A percentile compares a stretch with the other conserved stretches of the same genome.
These are phyloP conservation scores for Eudorina sp. DNA, from an alignment of 139 green algal species.

Conservation along the genomic window DNA sequence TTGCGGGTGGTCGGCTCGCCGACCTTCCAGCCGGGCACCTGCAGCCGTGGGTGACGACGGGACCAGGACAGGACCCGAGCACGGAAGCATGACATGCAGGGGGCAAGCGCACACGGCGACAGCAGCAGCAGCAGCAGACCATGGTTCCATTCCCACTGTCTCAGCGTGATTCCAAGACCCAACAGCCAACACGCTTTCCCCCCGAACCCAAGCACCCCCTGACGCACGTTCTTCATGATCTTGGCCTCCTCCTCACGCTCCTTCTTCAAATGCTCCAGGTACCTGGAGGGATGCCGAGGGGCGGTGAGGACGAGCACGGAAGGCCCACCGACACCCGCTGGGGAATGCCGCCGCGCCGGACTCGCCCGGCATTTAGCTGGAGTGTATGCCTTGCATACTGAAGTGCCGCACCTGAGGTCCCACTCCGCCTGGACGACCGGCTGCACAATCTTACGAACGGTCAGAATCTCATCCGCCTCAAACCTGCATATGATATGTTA, in stretches of 20 bases:
- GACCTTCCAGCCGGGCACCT: constrained; percentile 77
- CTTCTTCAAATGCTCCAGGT: constrained; percentile 60
- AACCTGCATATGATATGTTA: constrained; percentile 36
- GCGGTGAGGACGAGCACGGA: too few species aligned
- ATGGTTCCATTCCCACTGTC: too few species aligned
- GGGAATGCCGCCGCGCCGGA: too few species aligned
- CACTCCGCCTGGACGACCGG: constrained; percentile 71
- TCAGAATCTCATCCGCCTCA: constrained; percentile 59
- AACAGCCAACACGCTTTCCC: too few species aligned
- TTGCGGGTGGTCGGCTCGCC: constrained; percentile 70
- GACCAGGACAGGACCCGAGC: not conserved
- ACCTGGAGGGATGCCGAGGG: constrained; percentile 65
- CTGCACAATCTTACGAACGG: constrained; percentile 60
- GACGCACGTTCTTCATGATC: constrained; percentile 84
- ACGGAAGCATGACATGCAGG: not conserved
- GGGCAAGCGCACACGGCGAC: too few species aligned
- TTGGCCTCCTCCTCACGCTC: constrained; percentile 69
- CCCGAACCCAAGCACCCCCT: too few species aligned
- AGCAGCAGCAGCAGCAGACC: too few species aligned
- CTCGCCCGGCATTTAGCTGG: too few species aligned
- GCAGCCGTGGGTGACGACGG: not conserved
- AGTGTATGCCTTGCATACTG: too few species aligned
- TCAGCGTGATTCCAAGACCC: too few species aligned
- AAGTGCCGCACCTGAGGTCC: constrained; percentile 69
- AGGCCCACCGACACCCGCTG: too few species aligned